Base-by-base conservation (phyloP, 1,139 yeast genomes). In the Lodderomyces theae region DNA sequence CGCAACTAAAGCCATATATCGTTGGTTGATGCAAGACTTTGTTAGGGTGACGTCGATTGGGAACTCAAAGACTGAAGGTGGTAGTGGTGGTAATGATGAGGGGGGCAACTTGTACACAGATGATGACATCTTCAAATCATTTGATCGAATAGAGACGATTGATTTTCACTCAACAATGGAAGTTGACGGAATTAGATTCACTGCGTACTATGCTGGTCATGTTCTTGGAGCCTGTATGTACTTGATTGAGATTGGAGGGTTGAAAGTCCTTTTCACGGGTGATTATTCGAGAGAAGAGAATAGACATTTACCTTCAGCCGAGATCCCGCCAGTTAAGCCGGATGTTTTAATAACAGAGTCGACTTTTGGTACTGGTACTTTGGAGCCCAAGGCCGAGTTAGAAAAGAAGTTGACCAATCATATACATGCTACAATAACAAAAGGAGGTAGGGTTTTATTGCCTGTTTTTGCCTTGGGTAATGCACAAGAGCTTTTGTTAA, bases 131-230 rank as follows among this genome's bases (percentile, higher is more conserved):
- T 79, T 82, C 56, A 82, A 81, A 42, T 87, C 97, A 0, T 88
- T 92, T 58, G 96, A 89, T 54, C 69, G 80, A 49, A 92, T 92
- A 40, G 98, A 94, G 61, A 88, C 97, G 0, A 79, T 92, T 29
- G 98, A 92, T 61, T 92, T 85, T 62, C 98, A 92, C 63, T 88
- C 97, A 5, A 92, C 98, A 0, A 78, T 89, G 55, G 97, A 92
- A 54, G 86, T 90, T 33, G 94, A 85, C 42, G 98, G 98, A 39
- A 83, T 94, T 44, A 74, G 95, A 56, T 92, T 92, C 66, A 94
- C 98, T 1, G 98, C 98, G 4, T 94, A 85, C 61, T 98, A 92
- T 64, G 99, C 98, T 3, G 99, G 99, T 12, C 99, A 92, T 72
- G 99, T 92, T 15, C 71, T 92, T 39, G 99, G 99, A 39, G 97